Percentiles rank a stretch among this genome's conserved stretches.
phyloP scores from a whole-genome alignment of 768 basidiomycete species.

The Exsudoporus frostii region DNA sequence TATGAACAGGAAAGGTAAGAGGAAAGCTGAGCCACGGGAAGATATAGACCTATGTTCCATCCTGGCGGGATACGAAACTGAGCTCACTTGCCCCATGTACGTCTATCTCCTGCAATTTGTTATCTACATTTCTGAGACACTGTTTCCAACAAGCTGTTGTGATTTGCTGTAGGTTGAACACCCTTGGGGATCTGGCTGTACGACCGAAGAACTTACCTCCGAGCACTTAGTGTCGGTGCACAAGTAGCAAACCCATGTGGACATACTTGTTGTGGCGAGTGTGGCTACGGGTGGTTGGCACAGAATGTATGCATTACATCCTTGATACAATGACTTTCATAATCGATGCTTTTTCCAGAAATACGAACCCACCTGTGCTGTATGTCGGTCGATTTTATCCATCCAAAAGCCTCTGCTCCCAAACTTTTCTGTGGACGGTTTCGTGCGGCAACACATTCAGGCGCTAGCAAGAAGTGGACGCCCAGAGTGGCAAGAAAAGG shows the following conservation, averaged over 20 bases:
- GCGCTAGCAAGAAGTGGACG: conserved; percentile 44
- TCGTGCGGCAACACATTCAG: conserved; percentile 57
- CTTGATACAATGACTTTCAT: not conserved
- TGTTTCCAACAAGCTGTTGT: conserved; percentile 54
- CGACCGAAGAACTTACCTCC: not conserved
- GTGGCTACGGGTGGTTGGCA: conserved; percentile 57
- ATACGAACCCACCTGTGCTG: conserved; percentile 49
- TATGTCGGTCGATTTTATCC: conserved; percentile 53
- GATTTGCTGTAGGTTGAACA: conserved; percentile 57
- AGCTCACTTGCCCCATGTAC: conserved; percentile 71
- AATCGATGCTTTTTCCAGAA: conserved; percentile 26
- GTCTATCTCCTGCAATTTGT: conserved; percentile 25
- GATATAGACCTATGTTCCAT: conserved; percentile 25
- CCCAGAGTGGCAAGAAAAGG: conserved; percentile 52
- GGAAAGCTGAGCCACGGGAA: conserved; percentile 30
- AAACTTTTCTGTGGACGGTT: conserved; percentile 59
- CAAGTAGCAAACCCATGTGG: conserved; percentile 71
- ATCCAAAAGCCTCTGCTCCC: conserved; percentile 50
- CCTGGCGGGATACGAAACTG: conserved; percentile 55
- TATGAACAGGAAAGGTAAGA: conserved; percentile 45
- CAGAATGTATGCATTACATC: conserved; percentile 42
- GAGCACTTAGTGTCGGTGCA: conserved; percentile 49
- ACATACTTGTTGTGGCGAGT: conserved; percentile 69
- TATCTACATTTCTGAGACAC: not conserved
- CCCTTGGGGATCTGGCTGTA: not conserved